These are phyloP conservation scores for Trapa incisa DNA, from an alignment of 345 rosid species.

Conservation along the genomic window DNA sequence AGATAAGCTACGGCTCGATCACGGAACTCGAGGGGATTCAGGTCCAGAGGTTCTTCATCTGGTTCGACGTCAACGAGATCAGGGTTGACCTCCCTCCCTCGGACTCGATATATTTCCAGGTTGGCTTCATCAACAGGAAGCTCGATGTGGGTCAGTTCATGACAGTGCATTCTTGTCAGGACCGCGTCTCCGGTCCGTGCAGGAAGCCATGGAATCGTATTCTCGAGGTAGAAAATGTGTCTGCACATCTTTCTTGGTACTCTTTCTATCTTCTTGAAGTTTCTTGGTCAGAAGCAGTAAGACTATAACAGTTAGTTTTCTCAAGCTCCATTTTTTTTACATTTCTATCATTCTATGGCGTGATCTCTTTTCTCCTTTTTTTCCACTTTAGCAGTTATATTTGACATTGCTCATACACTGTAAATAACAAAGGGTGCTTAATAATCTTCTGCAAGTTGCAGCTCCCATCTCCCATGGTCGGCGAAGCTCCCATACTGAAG, in stretches of 20 bases:
- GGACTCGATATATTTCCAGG: slow-evolving; percentile 72
- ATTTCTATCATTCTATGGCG: neutral
- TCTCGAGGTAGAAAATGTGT: slow-evolving; percentile 21
- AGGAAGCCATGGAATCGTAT: slow-evolving; percentile 20
- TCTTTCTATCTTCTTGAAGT: neutral
- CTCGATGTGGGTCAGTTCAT: slow-evolving; percentile 75
- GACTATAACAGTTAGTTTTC: too few relatives aligned
- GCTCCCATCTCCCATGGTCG: slow-evolving; percentile 22
- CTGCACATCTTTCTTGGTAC: neutral
- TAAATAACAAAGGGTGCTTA: neutral
- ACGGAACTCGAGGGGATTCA: slow-evolving; percentile 66
- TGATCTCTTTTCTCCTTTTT: neutral
- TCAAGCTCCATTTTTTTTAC: neutral
- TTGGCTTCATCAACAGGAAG: slow-evolving; percentile 77
- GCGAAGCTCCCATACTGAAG: slow-evolving; percentile 29
- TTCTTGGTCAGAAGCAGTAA: neutral
- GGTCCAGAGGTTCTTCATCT: slow-evolving; percentile 56
- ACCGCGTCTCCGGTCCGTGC: slow-evolving; percentile 22
- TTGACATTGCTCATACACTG: neutral
- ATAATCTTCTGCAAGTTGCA: slow-evolving; percentile 15
- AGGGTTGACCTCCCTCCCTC: slow-evolving; percentile 85
- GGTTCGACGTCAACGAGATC: slow-evolving; percentile 80
- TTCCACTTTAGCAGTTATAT: neutral
- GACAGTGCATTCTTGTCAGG: slow-evolving; percentile 65
- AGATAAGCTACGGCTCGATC: slow-evolving; percentile 62